Evolutionary conservation across 2,329 filamentous ascomycete species (phyloP).

Genomic region (Aspergillus amoenus): DNA sequence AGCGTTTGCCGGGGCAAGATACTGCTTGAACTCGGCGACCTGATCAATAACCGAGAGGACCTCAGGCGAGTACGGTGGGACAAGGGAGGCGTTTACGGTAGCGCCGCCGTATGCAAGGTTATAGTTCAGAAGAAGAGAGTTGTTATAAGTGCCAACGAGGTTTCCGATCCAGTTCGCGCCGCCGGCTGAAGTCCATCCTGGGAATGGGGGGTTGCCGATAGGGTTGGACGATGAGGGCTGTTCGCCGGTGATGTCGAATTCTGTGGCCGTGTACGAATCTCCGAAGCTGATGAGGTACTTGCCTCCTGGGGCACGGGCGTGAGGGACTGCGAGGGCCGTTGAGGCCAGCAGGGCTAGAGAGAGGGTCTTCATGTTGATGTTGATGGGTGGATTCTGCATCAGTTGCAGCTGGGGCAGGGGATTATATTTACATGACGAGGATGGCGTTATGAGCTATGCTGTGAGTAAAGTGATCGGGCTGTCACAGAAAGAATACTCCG

Average conservation of each 20-base stretch:
- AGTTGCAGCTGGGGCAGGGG: too few species aligned
- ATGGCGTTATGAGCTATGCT: too few species aligned
- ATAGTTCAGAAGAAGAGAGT: constrained; percentile 7
- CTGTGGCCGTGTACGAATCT: constrained; percentile 12
- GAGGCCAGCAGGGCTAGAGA: not conserved
- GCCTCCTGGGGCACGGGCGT: not conserved
- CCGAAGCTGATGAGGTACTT: constrained; percentile 12
- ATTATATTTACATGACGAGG: too few species aligned
- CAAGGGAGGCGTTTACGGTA: constrained; percentile 10
- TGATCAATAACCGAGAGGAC: constrained; percentile 12
- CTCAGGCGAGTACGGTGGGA: constrained; percentile 5
- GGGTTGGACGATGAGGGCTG: constrained; percentile 14
- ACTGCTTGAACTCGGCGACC: constrained; percentile 6
- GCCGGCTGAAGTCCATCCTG: constrained; percentile 10
- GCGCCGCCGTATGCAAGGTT: constrained; percentile 13
- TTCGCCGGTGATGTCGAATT: constrained; percentile 9
- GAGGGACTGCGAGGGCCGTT: not conserved
- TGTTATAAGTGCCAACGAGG: constrained; percentile 8
- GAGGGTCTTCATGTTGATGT: not conserved
- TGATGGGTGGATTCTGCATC: too few species aligned
- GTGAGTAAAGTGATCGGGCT: too few species aligned
- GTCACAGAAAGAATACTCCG: too few species aligned
- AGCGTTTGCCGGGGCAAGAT: not conserved
- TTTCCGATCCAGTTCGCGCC: constrained; percentile 13
- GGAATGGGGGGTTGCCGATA: constrained; percentile 12